Base-by-base conservation (phyloP, 176 grass and related monocot species). In the Typha latifolia region DNA sequence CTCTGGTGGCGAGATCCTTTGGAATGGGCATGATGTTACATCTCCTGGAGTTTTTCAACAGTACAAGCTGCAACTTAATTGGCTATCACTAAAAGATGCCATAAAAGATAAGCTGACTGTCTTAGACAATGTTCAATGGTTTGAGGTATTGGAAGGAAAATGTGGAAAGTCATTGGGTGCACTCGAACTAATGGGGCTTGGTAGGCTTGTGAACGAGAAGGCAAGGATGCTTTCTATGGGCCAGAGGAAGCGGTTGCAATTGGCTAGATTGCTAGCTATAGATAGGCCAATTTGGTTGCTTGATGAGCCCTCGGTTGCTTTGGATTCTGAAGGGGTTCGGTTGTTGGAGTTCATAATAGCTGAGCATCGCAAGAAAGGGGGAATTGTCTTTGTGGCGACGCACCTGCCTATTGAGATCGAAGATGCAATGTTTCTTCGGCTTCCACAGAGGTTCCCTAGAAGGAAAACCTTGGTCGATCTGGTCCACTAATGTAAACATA, bases 211-310 rank as follows among this genome's bases (percentile, higher is more conserved):
- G 79, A 93, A 99, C 48, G 89, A 93, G 12, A 93, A 94, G 76
- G 80, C 95, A 16, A 84, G 89, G 78, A 93, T 93, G 89, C 83
- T 99, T 59, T 99, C 89, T 64, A 99, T 90, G 89, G 95, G 86
- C 4, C 95, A 94, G 89, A 71, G 94, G 75, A 99, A 99, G 81
- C 61, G 94, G 14, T 65, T 93, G 18, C 84, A 94, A 74, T 67
- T 99, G 16, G 86, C 89, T 6, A 81, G 94, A 59, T 71, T 99
- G 43, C 79, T 93, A 43, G 85, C 94, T 16, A 83, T 93, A 14
- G 86, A 99, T 79, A 85, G 86, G 48, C 94, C 86, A 0, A 93
- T 99, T 71, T 99, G 94, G 94, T 73, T 99, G 70, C 76, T 99
- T 12, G 94, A 99, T 70, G 94, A 99, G 77, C 94, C 89, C 22